These are phyloP conservation scores for Apiotrichum siamense DNA, from an alignment of 1,284 basidiomycete species.

Conservation along the genomic window DNA sequence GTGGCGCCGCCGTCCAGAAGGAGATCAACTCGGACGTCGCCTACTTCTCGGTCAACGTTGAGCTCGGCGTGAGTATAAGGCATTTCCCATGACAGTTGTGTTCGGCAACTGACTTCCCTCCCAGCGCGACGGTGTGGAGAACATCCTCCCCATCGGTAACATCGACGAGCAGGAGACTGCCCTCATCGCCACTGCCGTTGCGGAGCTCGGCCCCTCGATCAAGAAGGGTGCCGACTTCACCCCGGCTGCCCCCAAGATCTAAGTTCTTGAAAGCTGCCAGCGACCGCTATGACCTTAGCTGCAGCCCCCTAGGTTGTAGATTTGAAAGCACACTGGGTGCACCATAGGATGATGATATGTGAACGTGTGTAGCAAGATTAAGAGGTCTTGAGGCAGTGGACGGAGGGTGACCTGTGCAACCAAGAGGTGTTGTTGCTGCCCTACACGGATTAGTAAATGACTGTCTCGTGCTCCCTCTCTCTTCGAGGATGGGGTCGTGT, in stretches of 20 bases:
- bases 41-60: slow-evolving; percentile 85
- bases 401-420: too few species aligned
- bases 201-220: slow-evolving; percentile 53
- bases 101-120: neutral
- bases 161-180: slow-evolving; percentile 50
- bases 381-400: neutral
- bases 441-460: too few species aligned
- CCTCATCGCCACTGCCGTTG: slow-evolving; percentile 51
- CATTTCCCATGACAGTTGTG: neutral
- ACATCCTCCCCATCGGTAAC: slow-evolving; percentile 53
- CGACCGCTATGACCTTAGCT: neutral
- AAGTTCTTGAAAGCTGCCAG: slow-evolving; percentile 5
- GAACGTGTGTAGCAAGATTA: neutral
- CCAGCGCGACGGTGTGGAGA: slow-evolving; percentile 51
- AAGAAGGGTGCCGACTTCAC: slow-evolving; percentile 48
- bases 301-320: neutral
- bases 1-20: slow-evolving; percentile 46
- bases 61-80: slow-evolving; percentile 65
- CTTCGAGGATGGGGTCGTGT: too few species aligned
- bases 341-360: neutral
- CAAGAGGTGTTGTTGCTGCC: too few species aligned
- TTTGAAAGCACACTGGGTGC: slow-evolving; percentile 1
- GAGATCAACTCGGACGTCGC: slow-evolving; percentile 54
- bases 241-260: slow-evolving; percentile 45
- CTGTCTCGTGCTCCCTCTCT: too few species aligned